These are phyloP conservation scores for Macrolepiota dolichaula DNA, from an alignment of 768 basidiomycete genomes.

Conservation along the genomic window DNA sequence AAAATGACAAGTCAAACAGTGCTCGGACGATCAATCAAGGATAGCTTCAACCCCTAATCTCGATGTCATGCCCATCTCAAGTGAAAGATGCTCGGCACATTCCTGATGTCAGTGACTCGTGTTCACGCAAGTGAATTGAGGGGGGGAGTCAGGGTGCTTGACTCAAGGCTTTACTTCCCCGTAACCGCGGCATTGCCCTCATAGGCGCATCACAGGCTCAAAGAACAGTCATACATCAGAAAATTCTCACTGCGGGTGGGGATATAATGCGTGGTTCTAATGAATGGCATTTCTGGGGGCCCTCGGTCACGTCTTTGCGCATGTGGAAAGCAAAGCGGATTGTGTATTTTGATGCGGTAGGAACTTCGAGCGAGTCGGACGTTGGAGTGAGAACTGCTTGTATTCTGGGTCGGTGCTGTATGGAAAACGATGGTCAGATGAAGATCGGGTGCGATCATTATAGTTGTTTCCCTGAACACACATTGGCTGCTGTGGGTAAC, in stretches of 20 bases:
- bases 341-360: background rate
- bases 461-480: background rate
- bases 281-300: background rate
- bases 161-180: background rate
- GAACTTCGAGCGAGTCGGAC: constrained; percentile 2
- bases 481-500: too few relatives aligned
- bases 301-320: background rate
- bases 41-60: background rate
- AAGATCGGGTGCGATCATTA: background rate
- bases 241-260: background rate
- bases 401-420: background rate
- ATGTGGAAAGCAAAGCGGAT: background rate
- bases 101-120: background rate
- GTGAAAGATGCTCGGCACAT: background rate
- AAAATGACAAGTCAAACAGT: background rate
- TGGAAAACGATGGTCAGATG: background rate
- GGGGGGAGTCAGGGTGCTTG: background rate
- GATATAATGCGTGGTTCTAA: background rate
- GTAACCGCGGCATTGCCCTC: background rate
- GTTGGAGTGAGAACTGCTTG: background rate
- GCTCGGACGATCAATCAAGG: background rate
- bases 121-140: background rate
- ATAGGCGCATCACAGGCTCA: background rate
- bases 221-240: background rate
- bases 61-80: background rate